These are phyloP conservation scores for Paramecium sexaurelia DNA, from an alignment of 73 alveolate genomes.

Conservation along the genomic window DNA sequence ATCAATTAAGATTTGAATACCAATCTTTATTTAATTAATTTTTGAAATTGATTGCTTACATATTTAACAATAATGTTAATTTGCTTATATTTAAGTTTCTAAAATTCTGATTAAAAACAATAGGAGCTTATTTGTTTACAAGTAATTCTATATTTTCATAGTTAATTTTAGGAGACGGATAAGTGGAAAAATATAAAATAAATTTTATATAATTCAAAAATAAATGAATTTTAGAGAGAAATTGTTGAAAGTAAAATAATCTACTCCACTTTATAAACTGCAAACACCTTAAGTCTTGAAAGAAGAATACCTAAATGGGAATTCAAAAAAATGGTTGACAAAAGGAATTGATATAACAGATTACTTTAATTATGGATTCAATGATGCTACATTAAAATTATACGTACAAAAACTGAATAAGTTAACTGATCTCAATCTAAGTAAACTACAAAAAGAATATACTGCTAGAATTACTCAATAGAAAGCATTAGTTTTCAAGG, in stretches of 20 bases:
- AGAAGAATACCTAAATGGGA: not conserved
- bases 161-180: no score
- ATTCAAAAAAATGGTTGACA: conserved; percentile 16
- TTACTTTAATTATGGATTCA: conserved; percentile 55
- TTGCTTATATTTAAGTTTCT: no score
- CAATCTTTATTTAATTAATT: no score
- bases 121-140: no score
- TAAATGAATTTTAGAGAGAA: conserved; percentile 30
- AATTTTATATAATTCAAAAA: not conserved
- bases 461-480: not conserved
- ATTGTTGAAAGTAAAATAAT: not conserved
- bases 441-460: conserved; percentile 26
- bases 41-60: no score
- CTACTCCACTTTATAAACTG: conserved; percentile 11
- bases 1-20: no score
- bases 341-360: conserved; percentile 52
- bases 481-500: not conserved
- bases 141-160: no score
- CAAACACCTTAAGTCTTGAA: not conserved
- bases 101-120: no score
- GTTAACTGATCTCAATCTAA: conserved; percentile 5
- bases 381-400: conserved; percentile 41
- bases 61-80: no score
- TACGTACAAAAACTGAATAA: not conserved
- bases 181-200: not conserved